These are phyloP conservation scores for Camellia japonica DNA, from an alignment of 148 eudicot species.

Conservation along the genomic window DNA sequence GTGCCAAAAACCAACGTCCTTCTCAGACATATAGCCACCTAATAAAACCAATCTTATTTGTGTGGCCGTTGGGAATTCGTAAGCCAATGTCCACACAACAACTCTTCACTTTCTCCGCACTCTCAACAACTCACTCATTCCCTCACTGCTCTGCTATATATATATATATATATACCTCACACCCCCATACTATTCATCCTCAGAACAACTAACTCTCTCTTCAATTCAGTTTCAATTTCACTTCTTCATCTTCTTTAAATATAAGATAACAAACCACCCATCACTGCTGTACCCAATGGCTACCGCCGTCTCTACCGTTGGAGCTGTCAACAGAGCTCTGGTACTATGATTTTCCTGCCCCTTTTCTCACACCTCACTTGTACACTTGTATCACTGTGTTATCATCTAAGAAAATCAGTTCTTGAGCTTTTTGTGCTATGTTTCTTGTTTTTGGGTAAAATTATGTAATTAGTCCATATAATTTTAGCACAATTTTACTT, in stretches of 20 bases:
- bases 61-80: conserved; percentile 11
- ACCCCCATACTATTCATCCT: neutral
- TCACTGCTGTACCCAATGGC: conserved; percentile 10
- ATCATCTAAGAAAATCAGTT: neutral
- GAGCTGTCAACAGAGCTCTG: conserved; percentile 11
- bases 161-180: neutral
- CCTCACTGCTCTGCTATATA: too few species aligned
- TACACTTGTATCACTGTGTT: neutral
- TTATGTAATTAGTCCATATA: too few species aligned
- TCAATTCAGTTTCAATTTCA: neutral
- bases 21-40: neutral
- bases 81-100: neutral
- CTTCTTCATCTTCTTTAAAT: conserved; percentile 8
- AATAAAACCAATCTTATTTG: neutral
- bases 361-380: neutral
- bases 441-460: too few species aligned
- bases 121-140: neutral
- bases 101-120: conserved; percentile 11
- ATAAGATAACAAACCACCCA: neutral
- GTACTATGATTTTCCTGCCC: conserved; percentile 10
- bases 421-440: neutral
- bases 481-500: too few species aligned
- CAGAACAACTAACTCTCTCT: neutral
- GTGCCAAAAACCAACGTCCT: conserved; percentile 11
- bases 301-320: conserved; percentile 2